A percentile compares a stretch with the other conserved stretches of the same genome.
Conservation (phyloP, 139 green algal genomes). For the Ettlia oleoabundans region DNA sequence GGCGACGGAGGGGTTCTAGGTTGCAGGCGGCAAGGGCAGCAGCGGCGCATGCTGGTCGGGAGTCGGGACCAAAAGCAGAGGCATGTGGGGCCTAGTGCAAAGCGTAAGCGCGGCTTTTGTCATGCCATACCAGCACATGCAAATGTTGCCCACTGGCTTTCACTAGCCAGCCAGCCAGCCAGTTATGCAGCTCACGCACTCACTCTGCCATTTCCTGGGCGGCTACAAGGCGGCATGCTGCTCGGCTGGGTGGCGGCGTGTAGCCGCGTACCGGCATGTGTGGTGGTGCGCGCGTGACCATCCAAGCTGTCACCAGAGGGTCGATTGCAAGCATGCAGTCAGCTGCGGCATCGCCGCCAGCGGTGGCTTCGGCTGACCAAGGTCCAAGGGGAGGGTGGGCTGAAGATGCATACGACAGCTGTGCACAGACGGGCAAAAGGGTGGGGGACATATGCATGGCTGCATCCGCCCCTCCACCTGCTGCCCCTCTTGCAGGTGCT, state of each 20-base stretch:
- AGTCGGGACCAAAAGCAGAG: too few relatives aligned
- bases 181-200: not conserved
- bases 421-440: not conserved
- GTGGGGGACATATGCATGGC: too few relatives aligned
- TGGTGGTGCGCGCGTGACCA: conserved; percentile 11
- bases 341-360: not conserved
- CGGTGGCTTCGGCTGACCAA: not conserved
- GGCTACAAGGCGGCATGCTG: conserved; percentile 15
- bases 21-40: not conserved
- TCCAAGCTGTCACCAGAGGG: not conserved
- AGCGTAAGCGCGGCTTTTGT: too few relatives aligned
- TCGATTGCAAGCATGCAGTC: not conserved
- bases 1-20: not conserved
- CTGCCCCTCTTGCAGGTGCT: not conserved
- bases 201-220: conserved; percentile 34
- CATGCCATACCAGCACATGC: too few relatives aligned
- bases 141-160: too few relatives aligned
- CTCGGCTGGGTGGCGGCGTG: not conserved
- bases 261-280: conserved; percentile 19
- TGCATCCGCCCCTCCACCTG: too few relatives aligned
- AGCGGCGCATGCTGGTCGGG: too few relatives aligned
- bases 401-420: not conserved
- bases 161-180: too few relatives aligned
- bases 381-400: not conserved
- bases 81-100: too few relatives aligned